Percentiles rank a stretch among this genome's conserved stretches.
Conservation (phyloP, 257 asterid species). For the Petunia axillaris region DNA sequence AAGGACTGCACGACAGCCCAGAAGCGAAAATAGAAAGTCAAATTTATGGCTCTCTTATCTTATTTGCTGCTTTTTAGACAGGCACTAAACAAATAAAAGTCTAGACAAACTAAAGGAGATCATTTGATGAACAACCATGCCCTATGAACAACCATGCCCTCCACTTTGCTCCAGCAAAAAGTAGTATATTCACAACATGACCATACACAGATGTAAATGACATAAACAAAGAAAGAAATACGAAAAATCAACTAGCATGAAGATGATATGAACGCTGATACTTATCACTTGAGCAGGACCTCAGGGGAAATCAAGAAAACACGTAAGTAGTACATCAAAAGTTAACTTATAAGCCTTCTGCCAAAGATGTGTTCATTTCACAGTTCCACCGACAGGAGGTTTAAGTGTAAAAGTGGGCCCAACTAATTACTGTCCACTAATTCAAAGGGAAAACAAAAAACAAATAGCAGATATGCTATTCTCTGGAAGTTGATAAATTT, state of each 20-base stretch:
- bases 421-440: not conserved
- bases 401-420: not conserved
- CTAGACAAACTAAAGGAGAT: not conserved
- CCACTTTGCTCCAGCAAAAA: slow-evolving; percentile 1
- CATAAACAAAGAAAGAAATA: not conserved
- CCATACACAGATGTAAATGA: not conserved
- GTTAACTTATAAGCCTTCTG: not conserved
- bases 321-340: not conserved
- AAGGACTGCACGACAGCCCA: slow-evolving; percentile 64
- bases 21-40: not conserved
- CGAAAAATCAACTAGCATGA: not conserved
- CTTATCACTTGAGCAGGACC: slow-evolving; percentile 12
- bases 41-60: not conserved
- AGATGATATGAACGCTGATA: not conserved
- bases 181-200: not conserved
- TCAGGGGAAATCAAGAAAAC: not conserved
- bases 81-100: not conserved
- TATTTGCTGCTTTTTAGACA: not conserved
- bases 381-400: slow-evolving; percentile 11
- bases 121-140: not conserved
- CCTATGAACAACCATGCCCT: not conserved
- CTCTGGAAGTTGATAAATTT: not conserved
- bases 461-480: not conserved
- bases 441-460: not conserved
- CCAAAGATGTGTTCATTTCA: not conserved